Conservation (phyloP, 1,139 yeast genomes). For the Geotrichum armillariae region DNA sequence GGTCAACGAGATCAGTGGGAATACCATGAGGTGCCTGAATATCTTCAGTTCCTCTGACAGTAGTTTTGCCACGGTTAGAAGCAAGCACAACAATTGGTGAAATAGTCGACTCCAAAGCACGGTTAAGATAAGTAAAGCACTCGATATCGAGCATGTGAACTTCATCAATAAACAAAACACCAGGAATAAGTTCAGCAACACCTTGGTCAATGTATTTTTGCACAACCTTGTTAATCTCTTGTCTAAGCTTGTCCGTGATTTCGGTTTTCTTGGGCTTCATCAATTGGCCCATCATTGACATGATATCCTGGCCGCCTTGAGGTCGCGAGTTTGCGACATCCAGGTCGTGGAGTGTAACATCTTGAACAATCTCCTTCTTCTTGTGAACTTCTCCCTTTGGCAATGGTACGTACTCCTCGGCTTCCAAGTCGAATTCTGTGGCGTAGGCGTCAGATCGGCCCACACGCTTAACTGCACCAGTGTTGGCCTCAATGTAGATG, state of each 20-base stretch:
- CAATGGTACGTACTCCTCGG: slow-evolving; percentile 96
- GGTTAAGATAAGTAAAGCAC: slow-evolving; percentile 88
- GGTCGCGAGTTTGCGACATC: slow-evolving; percentile 97
- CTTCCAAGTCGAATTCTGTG: slow-evolving; percentile 96
- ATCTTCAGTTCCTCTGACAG: slow-evolving; percentile 89
- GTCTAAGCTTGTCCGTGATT: slow-evolving; percentile 91
- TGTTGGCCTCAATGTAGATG: slow-evolving; percentile 93
- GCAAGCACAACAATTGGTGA: slow-evolving; percentile 96
- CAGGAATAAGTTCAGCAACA: slow-evolving; percentile 96
- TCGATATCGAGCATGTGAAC: slow-evolving; percentile 97
- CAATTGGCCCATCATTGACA: slow-evolving; percentile 98
- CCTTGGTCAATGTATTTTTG: slow-evolving; percentile 97
- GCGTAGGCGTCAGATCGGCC: slow-evolving; percentile 99
- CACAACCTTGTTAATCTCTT: slow-evolving; percentile 93
- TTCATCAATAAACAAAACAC: slow-evolving; percentile 95
- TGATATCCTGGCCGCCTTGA: slow-evolving; percentile 97
- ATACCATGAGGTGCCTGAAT: slow-evolving; percentile 92
- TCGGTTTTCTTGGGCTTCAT: slow-evolving; percentile 98
- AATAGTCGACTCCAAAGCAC: slow-evolving; percentile 87
- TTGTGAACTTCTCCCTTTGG: slow-evolving; percentile 99
- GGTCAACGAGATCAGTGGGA: slow-evolving; percentile 91
- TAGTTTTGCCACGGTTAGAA: slow-evolving; percentile 90
- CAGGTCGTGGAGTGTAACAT: slow-evolving; percentile 91
- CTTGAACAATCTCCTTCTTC: slow-evolving; percentile 97
- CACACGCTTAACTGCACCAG: slow-evolving; percentile 96